phyloP scores from a whole-genome alignment of 164 flowering plant genomes.

The Chloranthus sessilifolius region DNA sequence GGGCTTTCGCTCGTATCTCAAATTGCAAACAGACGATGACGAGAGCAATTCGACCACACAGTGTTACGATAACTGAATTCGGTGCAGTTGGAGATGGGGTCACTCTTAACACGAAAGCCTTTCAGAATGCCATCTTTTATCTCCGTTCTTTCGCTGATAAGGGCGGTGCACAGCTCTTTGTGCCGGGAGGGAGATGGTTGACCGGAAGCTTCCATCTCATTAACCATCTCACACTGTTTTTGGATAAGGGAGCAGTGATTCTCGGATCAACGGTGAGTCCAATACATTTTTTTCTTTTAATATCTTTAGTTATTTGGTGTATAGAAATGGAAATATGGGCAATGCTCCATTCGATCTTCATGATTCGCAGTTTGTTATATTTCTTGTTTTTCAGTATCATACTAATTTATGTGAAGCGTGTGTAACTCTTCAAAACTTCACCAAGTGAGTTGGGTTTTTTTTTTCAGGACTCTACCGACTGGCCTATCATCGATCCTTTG shows the following conservation, averaged over 20 bases:
- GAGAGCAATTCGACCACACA: slow-evolving; percentile 47
- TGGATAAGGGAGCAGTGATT: slow-evolving; percentile 59
- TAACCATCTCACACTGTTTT: slow-evolving; percentile 61
- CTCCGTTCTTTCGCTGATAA: slow-evolving; percentile 69
- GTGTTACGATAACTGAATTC: slow-evolving; percentile 60
- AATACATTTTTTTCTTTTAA: background rate
- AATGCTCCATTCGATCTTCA: too few relatives aligned
- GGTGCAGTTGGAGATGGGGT: slow-evolving; percentile 79
- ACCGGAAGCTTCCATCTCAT: slow-evolving; percentile 71
- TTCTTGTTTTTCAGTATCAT: too few relatives aligned
- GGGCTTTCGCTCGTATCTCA: slow-evolving; percentile 24
- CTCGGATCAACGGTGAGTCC: slow-evolving; percentile 54
- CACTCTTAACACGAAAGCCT: slow-evolving; percentile 70
- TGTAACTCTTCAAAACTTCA: too few relatives aligned
- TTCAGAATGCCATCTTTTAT: slow-evolving; percentile 73
- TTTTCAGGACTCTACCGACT: slow-evolving; percentile 44
- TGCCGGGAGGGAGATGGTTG: slow-evolving; percentile 74
- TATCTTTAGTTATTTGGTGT: background rate
- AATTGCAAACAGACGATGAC: slow-evolving; percentile 25
- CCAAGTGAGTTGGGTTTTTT: too few relatives aligned
- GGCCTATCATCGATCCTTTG: slow-evolving; percentile 61
- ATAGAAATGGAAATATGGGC: too few relatives aligned
- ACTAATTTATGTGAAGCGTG: too few relatives aligned
- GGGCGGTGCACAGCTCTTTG: slow-evolving; percentile 79
- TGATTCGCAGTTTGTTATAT: too few relatives aligned